Percentiles rank a stretch among this genome's conserved stretches.
Evolutionary conservation across 1,139 yeast genomes (phyloP).

Genomic region (Ogataea hybrid): DNA sequence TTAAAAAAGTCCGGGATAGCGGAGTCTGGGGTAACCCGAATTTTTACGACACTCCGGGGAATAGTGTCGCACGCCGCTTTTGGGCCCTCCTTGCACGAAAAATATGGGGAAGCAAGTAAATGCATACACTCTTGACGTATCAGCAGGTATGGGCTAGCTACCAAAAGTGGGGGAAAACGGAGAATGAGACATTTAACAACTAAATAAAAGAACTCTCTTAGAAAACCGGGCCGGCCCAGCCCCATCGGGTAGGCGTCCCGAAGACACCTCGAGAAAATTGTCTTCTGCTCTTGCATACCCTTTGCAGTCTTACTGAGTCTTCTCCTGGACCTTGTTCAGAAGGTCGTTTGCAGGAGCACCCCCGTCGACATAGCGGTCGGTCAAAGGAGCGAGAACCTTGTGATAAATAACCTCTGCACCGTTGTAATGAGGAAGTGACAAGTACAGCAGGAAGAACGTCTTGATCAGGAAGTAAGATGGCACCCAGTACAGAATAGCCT

Average conservation of each 20-base stretch:
- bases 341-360: slow-evolving; percentile 30
- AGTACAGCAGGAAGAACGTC: slow-evolving; percentile 82
- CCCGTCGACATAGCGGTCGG: slow-evolving; percentile 51
- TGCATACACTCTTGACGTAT: neutral
- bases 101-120: neutral
- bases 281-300: neutral
- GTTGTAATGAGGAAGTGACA: slow-evolving; percentile 82
- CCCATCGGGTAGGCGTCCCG: too few species aligned
- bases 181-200: neutral
- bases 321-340: slow-evolving; percentile 33
- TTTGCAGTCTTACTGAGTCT: slow-evolving; percentile 24
- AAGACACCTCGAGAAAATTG: neutral
- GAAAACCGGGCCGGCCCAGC: neutral
- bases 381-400: slow-evolving; percentile 65
- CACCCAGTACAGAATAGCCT: slow-evolving; percentile 86
- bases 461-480: slow-evolving; percentile 96
- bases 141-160: too few species aligned
- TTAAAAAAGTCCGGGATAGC: slow-evolving; percentile 8
- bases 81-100: neutral
- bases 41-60: slow-evolving; percentile 5
- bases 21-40: slow-evolving; percentile 12
- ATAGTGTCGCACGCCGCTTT: neutral
- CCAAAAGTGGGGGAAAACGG: neutral
- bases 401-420: slow-evolving; percentile 78
- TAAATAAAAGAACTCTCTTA: neutral